A percentile compares a stretch with the other conserved stretches of the same genome.
Conservation (phyloP, 345 rosid genomes). For the Syzygium grande region DNA sequence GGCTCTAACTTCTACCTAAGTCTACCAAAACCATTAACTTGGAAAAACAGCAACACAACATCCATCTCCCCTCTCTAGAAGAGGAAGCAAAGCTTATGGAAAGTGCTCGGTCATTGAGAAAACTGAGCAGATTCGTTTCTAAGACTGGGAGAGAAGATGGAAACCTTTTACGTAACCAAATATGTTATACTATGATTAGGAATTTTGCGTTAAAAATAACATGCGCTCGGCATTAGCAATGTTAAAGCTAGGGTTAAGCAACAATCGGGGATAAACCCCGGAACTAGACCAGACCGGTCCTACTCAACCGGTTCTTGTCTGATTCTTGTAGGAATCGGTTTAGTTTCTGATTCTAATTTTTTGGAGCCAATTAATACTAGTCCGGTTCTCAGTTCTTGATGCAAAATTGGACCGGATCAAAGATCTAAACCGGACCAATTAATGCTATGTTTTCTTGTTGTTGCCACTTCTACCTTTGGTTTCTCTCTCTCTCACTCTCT, state of each 20-base stretch:
- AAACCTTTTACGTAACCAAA: background rate
- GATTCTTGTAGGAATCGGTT: rapidly evolving
- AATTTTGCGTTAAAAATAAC: background rate
- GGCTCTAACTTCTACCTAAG: background rate
- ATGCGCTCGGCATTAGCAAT: rapidly evolving
- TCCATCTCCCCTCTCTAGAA: background rate
- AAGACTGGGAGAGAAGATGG: conserved; percentile 24
- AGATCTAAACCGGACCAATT: background rate
- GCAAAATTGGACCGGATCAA: background rate
- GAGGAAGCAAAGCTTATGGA: background rate
- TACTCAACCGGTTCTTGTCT: rapidly evolving
- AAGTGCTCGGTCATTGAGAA: background rate
- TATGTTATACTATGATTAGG: background rate
- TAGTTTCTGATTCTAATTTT: no score
- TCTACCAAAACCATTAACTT: background rate
- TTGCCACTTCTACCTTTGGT: background rate
- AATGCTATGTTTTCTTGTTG: background rate
- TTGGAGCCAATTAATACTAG: background rate
- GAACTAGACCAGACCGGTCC: rapidly evolving
- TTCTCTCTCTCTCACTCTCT: background rate
- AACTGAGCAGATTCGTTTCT: background rate
- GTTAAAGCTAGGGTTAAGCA: background rate
- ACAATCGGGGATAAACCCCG: rapidly evolving
- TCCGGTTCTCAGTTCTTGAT: background rate
- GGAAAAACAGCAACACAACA: background rate